phyloP scores from a whole-genome alignment of 2,329 filamentous ascomycete species.

The Colletotrichum graminicola region DNA sequence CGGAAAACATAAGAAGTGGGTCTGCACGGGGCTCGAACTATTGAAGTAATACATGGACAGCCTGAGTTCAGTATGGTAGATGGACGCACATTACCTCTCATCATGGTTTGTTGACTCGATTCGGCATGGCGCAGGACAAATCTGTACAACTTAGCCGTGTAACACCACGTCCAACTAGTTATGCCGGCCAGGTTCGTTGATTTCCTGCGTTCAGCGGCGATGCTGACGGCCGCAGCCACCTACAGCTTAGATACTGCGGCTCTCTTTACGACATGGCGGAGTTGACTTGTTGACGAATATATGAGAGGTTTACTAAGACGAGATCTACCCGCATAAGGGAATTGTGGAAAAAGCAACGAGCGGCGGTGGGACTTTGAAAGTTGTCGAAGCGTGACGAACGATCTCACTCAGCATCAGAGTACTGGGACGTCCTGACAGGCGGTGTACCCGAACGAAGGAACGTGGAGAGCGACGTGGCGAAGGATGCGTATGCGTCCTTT shows the following conservation, averaged over 20 bases:
- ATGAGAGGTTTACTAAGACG: no score
- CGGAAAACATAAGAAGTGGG: not conserved
- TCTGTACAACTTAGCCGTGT: not conserved
- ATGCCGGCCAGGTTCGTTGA: not conserved
- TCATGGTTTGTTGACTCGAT: not conserved
- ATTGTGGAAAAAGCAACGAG: not conserved
- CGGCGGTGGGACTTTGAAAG: not conserved
- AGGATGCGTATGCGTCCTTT: not conserved
- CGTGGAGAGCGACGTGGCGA: not conserved
- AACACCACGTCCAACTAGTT: not conserved
- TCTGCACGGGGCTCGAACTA: not conserved
- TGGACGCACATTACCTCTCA: not conserved
- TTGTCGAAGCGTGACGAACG: not conserved
- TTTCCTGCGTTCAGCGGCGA: not conserved
- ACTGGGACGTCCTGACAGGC: not conserved
- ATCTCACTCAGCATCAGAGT: not conserved
- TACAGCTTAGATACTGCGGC: not conserved
- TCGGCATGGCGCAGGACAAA: not conserved
- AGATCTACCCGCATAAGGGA: not conserved
- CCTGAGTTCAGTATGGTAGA: not conserved
- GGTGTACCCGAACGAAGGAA: not conserved
- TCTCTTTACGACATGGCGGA: not conserved
- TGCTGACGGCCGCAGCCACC: not conserved
- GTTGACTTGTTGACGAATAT: not conserved
- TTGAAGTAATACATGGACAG: not conserved